Conservation (phyloP, 108 stramenopile species). For the Halocafeteria seosinensis region DNA sequence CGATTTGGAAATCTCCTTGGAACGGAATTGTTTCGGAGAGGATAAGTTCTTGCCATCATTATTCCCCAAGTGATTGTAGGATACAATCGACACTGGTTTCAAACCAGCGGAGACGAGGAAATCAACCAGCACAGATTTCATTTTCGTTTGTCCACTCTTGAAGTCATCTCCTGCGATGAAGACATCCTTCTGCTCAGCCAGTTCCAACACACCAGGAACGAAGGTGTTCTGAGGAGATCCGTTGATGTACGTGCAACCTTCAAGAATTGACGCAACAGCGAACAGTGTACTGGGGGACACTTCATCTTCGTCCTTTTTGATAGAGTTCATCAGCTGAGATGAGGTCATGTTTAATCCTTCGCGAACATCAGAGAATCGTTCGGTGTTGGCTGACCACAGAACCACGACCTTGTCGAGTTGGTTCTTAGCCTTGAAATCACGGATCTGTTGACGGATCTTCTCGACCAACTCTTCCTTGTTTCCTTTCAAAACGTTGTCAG, state of each 20-base stretch:
- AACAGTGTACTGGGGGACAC: constrained; percentile 83
- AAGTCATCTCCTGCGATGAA: constrained; percentile 95
- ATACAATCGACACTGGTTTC: constrained; percentile 84
- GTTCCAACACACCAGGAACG: constrained; percentile 83
- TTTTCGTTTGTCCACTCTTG: constrained; percentile 94
- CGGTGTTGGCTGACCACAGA: constrained; percentile 95
- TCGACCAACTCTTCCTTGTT: constrained; percentile 85
- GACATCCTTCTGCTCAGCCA: constrained; percentile 55
- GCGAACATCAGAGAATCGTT: constrained; percentile 74
- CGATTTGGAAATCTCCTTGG: constrained; percentile 90
- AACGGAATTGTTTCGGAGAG: constrained; percentile 84
- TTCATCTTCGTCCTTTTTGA: constrained; percentile 68
- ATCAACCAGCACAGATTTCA: constrained; percentile 89
- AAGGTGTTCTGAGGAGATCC: constrained; percentile 96
- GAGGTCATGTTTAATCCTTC: constrained; percentile 83
- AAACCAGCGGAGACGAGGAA: constrained; percentile 88
- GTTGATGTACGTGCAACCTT: constrained; percentile 88
- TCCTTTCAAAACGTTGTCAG: constrained; percentile 72
- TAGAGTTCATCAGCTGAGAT: constrained; percentile 58
- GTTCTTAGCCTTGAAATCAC: constrained; percentile 64
- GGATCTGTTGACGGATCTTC: constrained; percentile 68
- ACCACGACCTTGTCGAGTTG: constrained; percentile 74
- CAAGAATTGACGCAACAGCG: constrained; percentile 80
- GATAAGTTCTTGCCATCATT: constrained; percentile 91
- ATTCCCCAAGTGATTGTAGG: constrained; percentile 95